These are phyloP conservation scores for Paragyromitra xinjiangensis DNA, from an alignment of 495 filamentous ascomycete genomes.

Conservation along the genomic window DNA sequence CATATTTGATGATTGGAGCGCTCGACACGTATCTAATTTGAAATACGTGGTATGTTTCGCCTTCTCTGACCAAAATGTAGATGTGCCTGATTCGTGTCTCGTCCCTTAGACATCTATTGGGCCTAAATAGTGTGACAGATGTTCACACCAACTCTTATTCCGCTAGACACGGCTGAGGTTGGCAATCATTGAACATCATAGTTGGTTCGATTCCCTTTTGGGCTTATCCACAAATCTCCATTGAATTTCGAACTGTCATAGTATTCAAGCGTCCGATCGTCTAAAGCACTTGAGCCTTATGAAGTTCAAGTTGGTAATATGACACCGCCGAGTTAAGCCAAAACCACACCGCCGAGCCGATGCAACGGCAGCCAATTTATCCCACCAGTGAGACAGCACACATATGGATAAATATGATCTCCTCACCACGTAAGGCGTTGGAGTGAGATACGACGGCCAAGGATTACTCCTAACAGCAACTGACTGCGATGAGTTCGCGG, in stretches of 20 bases:
- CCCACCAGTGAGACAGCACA: not conserved
- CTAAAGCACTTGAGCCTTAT: not conserved
- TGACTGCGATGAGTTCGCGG: not conserved
- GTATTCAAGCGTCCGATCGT: not conserved
- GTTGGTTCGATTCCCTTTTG: not conserved
- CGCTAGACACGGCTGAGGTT: not conserved
- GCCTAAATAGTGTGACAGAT: not conserved
- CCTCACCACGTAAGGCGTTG: not conserved
- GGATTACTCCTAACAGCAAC: not conserved
- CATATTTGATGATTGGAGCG: not conserved
- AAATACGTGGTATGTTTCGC: not conserved
- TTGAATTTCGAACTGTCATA: not conserved
- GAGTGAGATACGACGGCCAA: not conserved
- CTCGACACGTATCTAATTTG: not conserved
- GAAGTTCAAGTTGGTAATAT: conserved; percentile 10
- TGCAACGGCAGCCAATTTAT: not conserved
- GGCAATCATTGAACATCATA: not conserved
- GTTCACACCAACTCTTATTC: not conserved
- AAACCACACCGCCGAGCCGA: not conserved
- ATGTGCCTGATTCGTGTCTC: not conserved
- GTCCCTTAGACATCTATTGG: not conserved
- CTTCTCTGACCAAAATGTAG: not conserved
- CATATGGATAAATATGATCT: not conserved
- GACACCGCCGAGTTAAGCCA: not conserved
- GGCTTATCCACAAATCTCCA: not conserved